phyloP scores from a whole-genome alignment of 108 stramenopile genomes.

The Fragilaria radians region DNA sequence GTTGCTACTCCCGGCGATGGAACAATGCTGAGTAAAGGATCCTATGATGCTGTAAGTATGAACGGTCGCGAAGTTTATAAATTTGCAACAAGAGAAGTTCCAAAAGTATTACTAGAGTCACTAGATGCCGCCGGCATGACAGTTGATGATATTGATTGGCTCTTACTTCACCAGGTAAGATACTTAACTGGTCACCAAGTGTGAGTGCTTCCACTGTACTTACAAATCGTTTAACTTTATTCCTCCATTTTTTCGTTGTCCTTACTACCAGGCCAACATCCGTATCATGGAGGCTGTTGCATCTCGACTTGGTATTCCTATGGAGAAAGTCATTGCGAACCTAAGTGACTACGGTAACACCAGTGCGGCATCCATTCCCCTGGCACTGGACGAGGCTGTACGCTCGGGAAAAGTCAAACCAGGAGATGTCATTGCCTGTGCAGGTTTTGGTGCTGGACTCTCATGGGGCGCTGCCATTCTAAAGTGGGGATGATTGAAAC shows the following conservation, averaged over 20 bases:
- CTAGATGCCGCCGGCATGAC: constrained; percentile 81
- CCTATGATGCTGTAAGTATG: constrained; percentile 80
- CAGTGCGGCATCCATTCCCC: constrained; percentile 88
- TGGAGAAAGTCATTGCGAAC: constrained; percentile 92
- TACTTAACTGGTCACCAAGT: constrained; percentile 11
- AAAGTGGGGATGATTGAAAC: constrained; percentile 85
- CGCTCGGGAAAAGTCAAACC: constrained; percentile 85
- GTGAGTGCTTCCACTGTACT: background rate
- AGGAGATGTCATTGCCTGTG: constrained; percentile 95
- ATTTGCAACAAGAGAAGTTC: constrained; percentile 94
- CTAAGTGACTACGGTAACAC: constrained; percentile 92
- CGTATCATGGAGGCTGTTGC: constrained; percentile 97
- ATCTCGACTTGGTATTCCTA: constrained; percentile 81
- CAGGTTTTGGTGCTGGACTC: constrained; percentile 97
- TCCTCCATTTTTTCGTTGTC: no score
- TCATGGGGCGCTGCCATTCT: constrained; percentile 95
- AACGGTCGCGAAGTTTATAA: constrained; percentile 94
- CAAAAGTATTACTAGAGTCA: constrained; percentile 84
- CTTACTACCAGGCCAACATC: constrained; percentile 95
- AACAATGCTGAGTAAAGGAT: constrained; percentile 59
- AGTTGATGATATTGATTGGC: constrained; percentile 88
- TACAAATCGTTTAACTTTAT: background rate
- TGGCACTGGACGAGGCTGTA: constrained; percentile 94
- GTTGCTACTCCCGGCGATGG: constrained; percentile 68
- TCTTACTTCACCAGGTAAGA: constrained; percentile 94